Percentiles rank a stretch among this genome's conserved stretches.
phyloP scores from a whole-genome alignment of 352 stramenopile species.

The Peronospora destructor region DNA sequence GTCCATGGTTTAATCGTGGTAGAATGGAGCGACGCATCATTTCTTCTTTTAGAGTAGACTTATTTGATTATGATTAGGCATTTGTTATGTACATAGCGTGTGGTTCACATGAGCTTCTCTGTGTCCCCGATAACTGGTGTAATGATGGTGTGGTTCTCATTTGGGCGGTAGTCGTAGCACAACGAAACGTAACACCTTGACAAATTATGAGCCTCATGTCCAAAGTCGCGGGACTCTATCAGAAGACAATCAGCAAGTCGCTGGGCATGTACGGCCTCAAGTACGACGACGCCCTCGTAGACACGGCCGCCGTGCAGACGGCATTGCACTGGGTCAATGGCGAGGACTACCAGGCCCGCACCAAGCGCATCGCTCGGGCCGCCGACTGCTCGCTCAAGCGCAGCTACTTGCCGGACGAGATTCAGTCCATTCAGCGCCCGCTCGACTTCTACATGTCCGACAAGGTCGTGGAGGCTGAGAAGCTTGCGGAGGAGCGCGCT shows the following conservation, averaged over 20 bases:
- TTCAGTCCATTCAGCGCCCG: constrained; percentile 80
- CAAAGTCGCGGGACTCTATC: too few species aligned
- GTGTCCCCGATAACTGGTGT: too few species aligned
- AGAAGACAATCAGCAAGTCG: too few species aligned
- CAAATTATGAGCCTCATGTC: too few species aligned
- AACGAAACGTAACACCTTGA: too few species aligned
- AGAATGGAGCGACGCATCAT: background rate
- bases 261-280: too few species aligned
- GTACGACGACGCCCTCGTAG: constrained; percentile 33
- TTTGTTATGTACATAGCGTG: too few species aligned
- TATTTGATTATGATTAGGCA: too few species aligned
- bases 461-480: constrained; percentile 47
- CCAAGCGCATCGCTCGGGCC: constrained; percentile 74
- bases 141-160: too few species aligned
- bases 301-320: constrained; percentile 73
- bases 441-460: constrained; percentile 67
- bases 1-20: constrained; percentile 12
- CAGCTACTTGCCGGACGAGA: constrained; percentile 79
- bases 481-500: constrained; percentile 61
- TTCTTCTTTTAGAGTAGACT: background rate
- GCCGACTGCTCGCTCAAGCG: constrained; percentile 82
- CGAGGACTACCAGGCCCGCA: constrained; percentile 68
- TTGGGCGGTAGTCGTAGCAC: too few species aligned
- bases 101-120: too few species aligned
- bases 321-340: constrained; percentile 74